phyloP scores from a whole-genome alignment of 495 filamentous ascomycete genomes.

The Elaphomyces granulatus region DNA sequence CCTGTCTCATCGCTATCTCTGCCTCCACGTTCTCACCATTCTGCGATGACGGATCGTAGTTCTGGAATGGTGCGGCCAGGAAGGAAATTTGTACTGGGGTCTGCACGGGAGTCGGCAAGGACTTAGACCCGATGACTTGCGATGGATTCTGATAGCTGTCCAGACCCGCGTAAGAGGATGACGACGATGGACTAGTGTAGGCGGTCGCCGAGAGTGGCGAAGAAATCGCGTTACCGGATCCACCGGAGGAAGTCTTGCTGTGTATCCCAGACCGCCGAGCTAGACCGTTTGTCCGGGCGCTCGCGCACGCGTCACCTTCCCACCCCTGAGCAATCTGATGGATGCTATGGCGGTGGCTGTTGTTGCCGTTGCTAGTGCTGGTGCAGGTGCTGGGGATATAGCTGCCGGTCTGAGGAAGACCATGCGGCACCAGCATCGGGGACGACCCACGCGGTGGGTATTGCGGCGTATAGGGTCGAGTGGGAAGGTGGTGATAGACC shows the following conservation, averaged over 20 bases:
- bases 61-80: constrained; percentile 32
- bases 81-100: constrained; percentile 33
- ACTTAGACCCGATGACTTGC: too few species aligned
- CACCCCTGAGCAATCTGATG: too few species aligned
- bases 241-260: constrained; percentile 14
- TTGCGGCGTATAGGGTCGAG: constrained; percentile 13
- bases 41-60: constrained; percentile 28
- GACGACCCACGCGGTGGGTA: constrained; percentile 18
- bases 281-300: constrained; percentile 21
- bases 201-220: constrained; percentile 26
- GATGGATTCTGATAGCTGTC: constrained; percentile 20
- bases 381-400: background rate
- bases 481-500: constrained; percentile 20
- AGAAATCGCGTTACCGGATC: constrained; percentile 11
- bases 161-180: constrained; percentile 20
- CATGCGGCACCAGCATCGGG: constrained; percentile 32
- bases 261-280: constrained; percentile 4
- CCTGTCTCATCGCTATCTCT: constrained; percentile 40
- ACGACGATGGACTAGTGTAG: constrained; percentile 19
- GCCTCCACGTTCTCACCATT: constrained; percentile 30
- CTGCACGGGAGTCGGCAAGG: constrained; percentile 33
- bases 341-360: constrained; percentile 24
- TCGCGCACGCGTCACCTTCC: constrained; percentile 22
- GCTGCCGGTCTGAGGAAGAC: constrained; percentile 3
- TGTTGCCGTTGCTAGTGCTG: background rate